Evolutionary conservation across 345 rosid genomes (phyloP), one percentile per base, ranked within the genome.

Genomic region (Clarkia xantiana): DNA sequence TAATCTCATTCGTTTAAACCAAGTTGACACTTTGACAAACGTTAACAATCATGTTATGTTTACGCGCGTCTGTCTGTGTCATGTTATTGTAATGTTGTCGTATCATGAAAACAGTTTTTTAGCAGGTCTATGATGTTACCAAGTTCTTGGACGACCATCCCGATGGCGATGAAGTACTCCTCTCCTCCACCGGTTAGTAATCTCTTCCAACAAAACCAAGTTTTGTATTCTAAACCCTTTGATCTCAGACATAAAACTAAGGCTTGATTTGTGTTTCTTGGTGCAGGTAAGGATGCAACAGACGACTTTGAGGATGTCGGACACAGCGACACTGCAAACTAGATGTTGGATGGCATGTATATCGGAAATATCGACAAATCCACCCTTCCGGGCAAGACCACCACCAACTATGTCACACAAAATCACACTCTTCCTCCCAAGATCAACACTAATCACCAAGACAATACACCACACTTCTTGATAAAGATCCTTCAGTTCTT

Each of bases 251-350:
- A n/a, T n/a, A n/a, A n/a, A n/a, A n/a, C n/a, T n/a, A n/a, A n/a
- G n/a, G n/a, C 6, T 39, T 47, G 44, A 57, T 22, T 16, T 2
- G 6, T 23, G 43, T 42, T 11, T 40, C 4, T 57, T 40, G 18
- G 45, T 50, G 23, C 71, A 90, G 97, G 94, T 62, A 90, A 91
- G 72, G 96, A 91, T 44, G 94, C 96, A 0, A 84, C 94, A 5
- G 83, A 84, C 61, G 96, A 91, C 63, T 91, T 91, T 17, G 96
- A 83, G 62, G 94, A 91, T 65, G 90, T 91, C 12, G 98, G 95
- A 11, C 98, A 91, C 56, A 86, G 98, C 58, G 65, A 60, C 45
- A 74, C 67, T 15, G 98, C 98, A 3, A 76, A 70, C 56, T 84
- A 88, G 3, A 84, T 86, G 95, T 71, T 86, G 72, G 96, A 80